Base-by-base conservation (phyloP, 495 filamentous ascomycete genomes). In the Hypoxylon rickii region DNA sequence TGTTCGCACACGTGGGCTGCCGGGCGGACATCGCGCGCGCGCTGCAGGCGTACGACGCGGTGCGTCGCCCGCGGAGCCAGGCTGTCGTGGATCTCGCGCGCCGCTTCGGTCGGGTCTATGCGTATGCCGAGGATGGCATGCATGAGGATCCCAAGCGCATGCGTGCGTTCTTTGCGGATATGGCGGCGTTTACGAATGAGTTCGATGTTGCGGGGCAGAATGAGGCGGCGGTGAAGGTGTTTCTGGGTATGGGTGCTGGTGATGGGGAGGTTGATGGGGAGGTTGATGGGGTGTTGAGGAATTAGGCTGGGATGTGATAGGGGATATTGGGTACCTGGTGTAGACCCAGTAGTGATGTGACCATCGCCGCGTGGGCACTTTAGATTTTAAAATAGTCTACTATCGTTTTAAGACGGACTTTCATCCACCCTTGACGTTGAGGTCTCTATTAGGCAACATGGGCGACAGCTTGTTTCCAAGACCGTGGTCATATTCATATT, bases 81-180 rank as follows among this genome's bases (percentile, higher is more conserved):
- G 58, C 52, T 0, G 64, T 69, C 1, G 70, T 70, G 0, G 61
- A 72, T 3, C 22, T 72, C 2, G 68, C 67, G 41, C 44, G 70
- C 2, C 53, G 36, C 46, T 71, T 70, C 39, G 70, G 69, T 6
- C 44, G 69, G 13, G 66, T 70, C 26, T 73, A 72, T 38, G 69
- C 69, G 5, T 73, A 63, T 24, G 65, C 64, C 2, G 64, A 67
- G 39, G 61, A 64, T 4, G 60, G 47, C 7, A 64, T 75, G 53
- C 64, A 70, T 16, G 65, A 70, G 58, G 69, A 73, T 20, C 71
- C 70, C 5, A 50, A 39, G 18, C 38, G 64, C 34, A 59, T 71
- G 62, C 62, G 32, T 55, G 18, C 8, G 0, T 70, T 72, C 40
- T 73, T 75, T 29, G 34, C 16, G 0, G 21, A 50, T 48, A 63